Evolutionary conservation across 176 grass and related monocot species (phyloP), one percentile per base, ranked within the genome.

Genomic region (Pontederia crassipes): DNA sequence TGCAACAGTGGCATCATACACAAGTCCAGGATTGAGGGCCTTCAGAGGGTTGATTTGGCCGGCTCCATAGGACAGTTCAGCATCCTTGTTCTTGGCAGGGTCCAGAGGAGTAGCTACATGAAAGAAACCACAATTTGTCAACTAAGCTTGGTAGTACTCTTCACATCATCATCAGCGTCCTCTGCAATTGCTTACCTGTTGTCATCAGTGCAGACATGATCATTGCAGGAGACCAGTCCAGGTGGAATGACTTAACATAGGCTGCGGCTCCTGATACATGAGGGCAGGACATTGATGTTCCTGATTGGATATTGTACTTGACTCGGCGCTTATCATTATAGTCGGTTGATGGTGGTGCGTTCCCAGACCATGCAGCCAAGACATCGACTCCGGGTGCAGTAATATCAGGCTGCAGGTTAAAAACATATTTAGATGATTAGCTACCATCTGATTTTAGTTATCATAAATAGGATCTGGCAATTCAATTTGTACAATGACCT

Each of bases 241-340:
- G 76, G 69, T 88, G 80, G 59, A 80, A 63, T 0, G 69, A 77
- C 65, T 77, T 88, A 60, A 88, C 59, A n/a, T 74, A 88, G 0
- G 77, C 77, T 10, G 69, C 77, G 46, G 29, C 61, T 11, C 76
- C 76, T 8, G 48, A 51, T 0, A 46, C 20, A 24, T 81, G 79
- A 3, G 79, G 73, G 68, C 64, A 64, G 35, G 79, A 61, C 73
- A 82, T 82, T 35, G 79, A 82, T 13, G 79, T 82, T 9, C 78
- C 78, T 11, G 78, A 74, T 26, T 56, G 15, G 62, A 82, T 68
- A 62, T 62, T 87, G 76, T 73, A 82, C 24, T 8, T 13, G 0
- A 46, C 29, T 9, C 11, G 64, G 15, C 52, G 26, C 2, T 45
- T 57, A 55, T 74, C 54, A 12, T 70, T 2, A 0, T 4, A 11